These are phyloP conservation scores for Atalantia buxifolia DNA, from an alignment of 345 rosid species.

Conservation along the genomic window DNA sequence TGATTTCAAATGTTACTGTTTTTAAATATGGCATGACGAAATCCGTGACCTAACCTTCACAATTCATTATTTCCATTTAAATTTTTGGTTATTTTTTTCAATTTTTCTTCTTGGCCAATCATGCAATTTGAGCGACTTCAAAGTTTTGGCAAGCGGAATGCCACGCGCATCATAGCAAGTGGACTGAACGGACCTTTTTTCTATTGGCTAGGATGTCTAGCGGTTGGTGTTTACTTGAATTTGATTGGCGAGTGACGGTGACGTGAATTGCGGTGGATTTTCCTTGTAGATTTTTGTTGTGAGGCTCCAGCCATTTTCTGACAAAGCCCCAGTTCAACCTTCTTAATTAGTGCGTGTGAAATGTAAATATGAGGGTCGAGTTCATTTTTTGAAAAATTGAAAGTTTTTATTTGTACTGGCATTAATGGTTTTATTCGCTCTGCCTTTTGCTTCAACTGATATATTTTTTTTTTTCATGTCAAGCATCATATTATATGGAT, in stretches of 20 bases:
- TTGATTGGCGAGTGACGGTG: not conserved
- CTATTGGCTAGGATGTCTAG: not conserved
- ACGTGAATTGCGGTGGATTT: not conserved
- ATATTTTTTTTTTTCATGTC: not conserved
- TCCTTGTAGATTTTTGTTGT: not conserved
- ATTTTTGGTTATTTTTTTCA: not conserved
- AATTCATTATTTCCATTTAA: not conserved
- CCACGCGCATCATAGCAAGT: not conserved
- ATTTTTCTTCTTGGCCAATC: not conserved
- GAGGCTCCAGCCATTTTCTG: conserved; percentile 4
- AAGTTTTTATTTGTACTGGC: not conserved
- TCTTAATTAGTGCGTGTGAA: not conserved
- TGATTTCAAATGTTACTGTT: not conserved
- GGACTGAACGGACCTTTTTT: not conserved
- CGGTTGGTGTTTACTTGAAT: not conserved
- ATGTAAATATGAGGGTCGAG: not conserved
- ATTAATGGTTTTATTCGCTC: not conserved
- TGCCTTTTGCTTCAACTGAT: not conserved
- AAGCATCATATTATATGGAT: no score
- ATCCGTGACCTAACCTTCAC: conserved; percentile 40
- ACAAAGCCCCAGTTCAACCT: not conserved
- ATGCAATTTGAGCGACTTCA: not conserved
- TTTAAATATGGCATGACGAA: conserved; percentile 28
- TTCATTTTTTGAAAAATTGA: conserved; percentile 4
- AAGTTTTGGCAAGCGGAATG: not conserved